phyloP scores from a whole-genome alignment of 108 stramenopile species.

The Licmophora abbreviata region DNA sequence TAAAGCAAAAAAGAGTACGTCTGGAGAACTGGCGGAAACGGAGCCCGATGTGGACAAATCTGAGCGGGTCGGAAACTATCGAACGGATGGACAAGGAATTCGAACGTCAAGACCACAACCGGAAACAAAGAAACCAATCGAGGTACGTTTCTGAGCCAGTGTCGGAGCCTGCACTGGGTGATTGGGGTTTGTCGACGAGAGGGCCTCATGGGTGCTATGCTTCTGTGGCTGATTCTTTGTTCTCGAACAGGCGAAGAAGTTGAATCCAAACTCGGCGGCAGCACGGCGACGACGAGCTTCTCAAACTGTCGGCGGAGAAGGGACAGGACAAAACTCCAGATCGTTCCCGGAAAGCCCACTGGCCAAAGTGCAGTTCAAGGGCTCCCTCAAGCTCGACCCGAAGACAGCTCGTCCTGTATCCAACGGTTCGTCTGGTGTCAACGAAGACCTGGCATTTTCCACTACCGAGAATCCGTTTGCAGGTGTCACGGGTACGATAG shows the following conservation, averaged over 20 bases:
- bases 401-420: too few species aligned
- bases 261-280: conserved; percentile 75
- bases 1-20: conserved; percentile 14
- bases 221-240: not conserved
- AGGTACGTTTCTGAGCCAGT: too few species aligned
- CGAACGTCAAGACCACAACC: conserved; percentile 6
- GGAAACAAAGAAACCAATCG: conserved; percentile 22
- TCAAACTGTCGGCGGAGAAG: not conserved
- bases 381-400: not conserved
- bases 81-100: conserved; percentile 75
- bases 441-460: not conserved
- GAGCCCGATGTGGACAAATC: conserved; percentile 3
- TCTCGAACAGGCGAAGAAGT: conserved; percentile 53
- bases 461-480: conserved; percentile 2
- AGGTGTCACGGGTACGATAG: not conserved
- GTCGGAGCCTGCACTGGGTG: too few species aligned
- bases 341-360: not conserved
- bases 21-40: not conserved
- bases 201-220: not conserved
- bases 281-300: conserved; percentile 59
- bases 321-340: not conserved
- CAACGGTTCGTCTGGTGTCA: too few species aligned
- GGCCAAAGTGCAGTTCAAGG: not conserved
- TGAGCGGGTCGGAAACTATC: conserved; percentile 47
- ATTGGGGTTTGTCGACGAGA: too few species aligned